Conservation (phyloP, 441 rosid species). For the Dalechampia spathulata region DNA sequence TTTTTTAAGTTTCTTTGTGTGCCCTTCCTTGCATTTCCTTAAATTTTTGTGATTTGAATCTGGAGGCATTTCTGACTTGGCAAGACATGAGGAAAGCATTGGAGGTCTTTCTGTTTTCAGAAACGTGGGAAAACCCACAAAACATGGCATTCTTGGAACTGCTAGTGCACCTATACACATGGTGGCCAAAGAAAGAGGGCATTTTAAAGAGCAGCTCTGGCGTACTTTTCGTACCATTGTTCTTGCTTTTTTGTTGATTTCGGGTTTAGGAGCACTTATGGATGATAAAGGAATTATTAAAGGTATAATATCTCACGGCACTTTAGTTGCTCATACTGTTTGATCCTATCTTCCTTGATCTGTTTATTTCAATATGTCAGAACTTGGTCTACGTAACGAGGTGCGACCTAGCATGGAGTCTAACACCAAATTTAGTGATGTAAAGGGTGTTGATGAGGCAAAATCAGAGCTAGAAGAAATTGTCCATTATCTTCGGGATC, state of each 20-base stretch:
- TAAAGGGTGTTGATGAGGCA: slow-evolving; percentile 98
- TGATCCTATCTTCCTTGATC: slow-evolving; percentile 2
- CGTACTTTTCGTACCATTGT: slow-evolving; percentile 75
- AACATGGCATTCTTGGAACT: slow-evolving; percentile 74
- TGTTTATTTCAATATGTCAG: slow-evolving; percentile 24
- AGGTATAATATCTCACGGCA: no score
- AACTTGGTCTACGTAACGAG: slow-evolving; percentile 85
- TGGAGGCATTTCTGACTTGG: slow-evolving; percentile 48
- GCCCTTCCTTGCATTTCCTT: no score
- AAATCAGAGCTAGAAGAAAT: slow-evolving; percentile 92
- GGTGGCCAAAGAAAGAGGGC: slow-evolving; percentile 74
- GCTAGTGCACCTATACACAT: slow-evolving; percentile 82
- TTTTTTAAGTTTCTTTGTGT: no score
- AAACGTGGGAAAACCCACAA: slow-evolving; percentile 60
- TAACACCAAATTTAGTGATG: slow-evolving; percentile 80
- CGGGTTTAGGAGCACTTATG: slow-evolving; percentile 88
- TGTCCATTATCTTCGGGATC: slow-evolving; percentile 95
- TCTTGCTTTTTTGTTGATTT: slow-evolving; percentile 69
- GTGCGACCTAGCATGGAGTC: slow-evolving; percentile 93
- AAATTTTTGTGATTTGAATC: no score
- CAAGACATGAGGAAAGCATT: slow-evolving; percentile 46
- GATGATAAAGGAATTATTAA: slow-evolving; percentile 85
- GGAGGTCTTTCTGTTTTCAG: slow-evolving; percentile 57
- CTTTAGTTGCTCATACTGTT: no score
- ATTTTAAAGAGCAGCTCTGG: slow-evolving; percentile 93